Evolutionary conservation across 2,329 filamentous ascomycete species (phyloP).

Genomic region (Ramularia endophylla): DNA sequence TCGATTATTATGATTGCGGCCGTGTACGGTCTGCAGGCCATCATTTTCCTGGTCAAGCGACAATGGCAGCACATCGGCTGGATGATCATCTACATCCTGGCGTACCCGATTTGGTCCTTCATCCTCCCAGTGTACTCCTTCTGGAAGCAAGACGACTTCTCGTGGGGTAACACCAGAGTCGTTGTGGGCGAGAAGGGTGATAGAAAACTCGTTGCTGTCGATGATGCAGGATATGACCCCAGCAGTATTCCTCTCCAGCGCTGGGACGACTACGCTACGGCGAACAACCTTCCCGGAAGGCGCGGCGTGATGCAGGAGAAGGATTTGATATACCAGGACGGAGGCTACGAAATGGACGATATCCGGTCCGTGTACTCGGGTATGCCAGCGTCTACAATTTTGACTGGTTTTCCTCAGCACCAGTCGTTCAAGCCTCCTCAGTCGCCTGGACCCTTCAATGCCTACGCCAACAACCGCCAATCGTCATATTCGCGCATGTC

Average conservation of each 20-base stretch:
- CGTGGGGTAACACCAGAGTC: slow-evolving; percentile 97
- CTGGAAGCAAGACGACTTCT: slow-evolving; percentile 99
- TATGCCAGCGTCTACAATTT: slow-evolving; percentile 75
- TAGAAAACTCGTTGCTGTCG: slow-evolving; percentile 82
- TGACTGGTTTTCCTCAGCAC: slow-evolving; percentile 68
- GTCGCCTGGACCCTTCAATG: slow-evolving; percentile 67
- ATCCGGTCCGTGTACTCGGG: slow-evolving; percentile 95
- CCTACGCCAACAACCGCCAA: slow-evolving; percentile 54
- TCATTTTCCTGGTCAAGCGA: slow-evolving; percentile 94
- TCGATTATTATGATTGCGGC: slow-evolving; percentile 84
- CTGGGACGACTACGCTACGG: slow-evolving; percentile 91
- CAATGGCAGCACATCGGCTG: slow-evolving; percentile 99
- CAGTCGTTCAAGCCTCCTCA: slow-evolving; percentile 59
- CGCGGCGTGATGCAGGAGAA: slow-evolving; percentile 51
- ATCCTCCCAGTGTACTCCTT: slow-evolving; percentile 92
- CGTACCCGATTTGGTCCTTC: slow-evolving; percentile 90
- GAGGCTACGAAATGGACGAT: slow-evolving; percentile 93
- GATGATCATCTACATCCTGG: slow-evolving; percentile 99
- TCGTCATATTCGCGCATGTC: slow-evolving; percentile 55
- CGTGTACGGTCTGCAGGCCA: slow-evolving; percentile 90
- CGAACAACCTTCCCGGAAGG: slow-evolving; percentile 85
- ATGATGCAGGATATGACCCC: slow-evolving; percentile 82
- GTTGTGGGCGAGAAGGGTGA: slow-evolving; percentile 90
- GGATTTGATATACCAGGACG: slow-evolving; percentile 24
- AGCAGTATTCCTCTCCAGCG: slow-evolving; percentile 87